These are phyloP conservation scores for Lentinula edodes DNA, from an alignment of 768 basidiomycete species.

Conservation along the genomic window DNA sequence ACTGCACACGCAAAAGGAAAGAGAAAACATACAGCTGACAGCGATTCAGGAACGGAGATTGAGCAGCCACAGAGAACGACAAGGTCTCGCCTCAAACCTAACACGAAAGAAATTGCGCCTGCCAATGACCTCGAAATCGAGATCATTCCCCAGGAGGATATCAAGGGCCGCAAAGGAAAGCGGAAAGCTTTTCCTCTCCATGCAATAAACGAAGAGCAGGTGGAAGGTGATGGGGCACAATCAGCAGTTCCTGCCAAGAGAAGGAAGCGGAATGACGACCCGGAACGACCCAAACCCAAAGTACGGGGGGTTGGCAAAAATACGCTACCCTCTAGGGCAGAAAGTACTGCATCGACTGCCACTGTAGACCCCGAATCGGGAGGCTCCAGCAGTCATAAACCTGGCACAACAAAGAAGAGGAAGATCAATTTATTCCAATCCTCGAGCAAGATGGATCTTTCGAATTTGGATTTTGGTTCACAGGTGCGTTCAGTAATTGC, in stretches of 20 bases:
- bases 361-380: slow-evolving; percentile 14
- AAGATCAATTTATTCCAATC: slow-evolving; percentile 59
- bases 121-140: background rate
- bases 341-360: slow-evolving; percentile 18
- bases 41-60: background rate
- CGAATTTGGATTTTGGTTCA: slow-evolving; percentile 39
- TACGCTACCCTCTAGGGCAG: slow-evolving; percentile 8
- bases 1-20: slow-evolving; percentile 20
- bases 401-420: slow-evolving; percentile 52
- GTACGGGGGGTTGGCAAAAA: slow-evolving; percentile 11
- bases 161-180: slow-evolving; percentile 32
- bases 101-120: background rate
- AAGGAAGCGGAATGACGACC: slow-evolving; percentile 10
- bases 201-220: slow-evolving; percentile 18
- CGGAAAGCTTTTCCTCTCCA: slow-evolving; percentile 21
- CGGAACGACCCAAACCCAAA: background rate
- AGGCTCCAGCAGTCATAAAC: slow-evolving; percentile 8
- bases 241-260: slow-evolving; percentile 12
- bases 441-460: slow-evolving; percentile 27
- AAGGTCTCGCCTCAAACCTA: background rate
- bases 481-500: slow-evolving; percentile 23
- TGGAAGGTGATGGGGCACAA: slow-evolving; percentile 18
- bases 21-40: slow-evolving; percentile 19
- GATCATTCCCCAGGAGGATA: background rate
- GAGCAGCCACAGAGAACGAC: slow-evolving; percentile 6